Conservation (phyloP, 495 filamentous ascomycete species). For the Emericellopsis terricola region DNA sequence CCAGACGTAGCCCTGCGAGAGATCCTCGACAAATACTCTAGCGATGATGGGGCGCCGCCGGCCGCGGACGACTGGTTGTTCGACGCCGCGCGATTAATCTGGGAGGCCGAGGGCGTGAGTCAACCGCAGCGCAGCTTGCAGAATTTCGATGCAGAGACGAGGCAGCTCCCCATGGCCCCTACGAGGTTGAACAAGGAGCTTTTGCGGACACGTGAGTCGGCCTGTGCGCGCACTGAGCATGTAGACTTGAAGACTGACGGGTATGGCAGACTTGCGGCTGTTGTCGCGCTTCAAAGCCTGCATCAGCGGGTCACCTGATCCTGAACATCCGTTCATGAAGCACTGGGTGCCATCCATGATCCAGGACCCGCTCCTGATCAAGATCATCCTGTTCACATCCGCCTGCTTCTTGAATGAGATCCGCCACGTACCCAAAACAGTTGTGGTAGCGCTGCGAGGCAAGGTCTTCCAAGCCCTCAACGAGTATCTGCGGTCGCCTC, state of each 20-base stretch:
- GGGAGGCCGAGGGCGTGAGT: not conserved
- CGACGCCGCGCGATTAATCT: constrained; percentile 1
- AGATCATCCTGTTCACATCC: constrained; percentile 18
- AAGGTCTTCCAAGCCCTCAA: constrained; percentile 16
- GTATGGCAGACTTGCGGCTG: constrained; percentile 40
- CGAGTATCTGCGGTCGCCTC: constrained; percentile 14
- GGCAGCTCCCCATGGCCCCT: constrained; percentile 6
- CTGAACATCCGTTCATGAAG: constrained; percentile 16
- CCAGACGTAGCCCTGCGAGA: not conserved
- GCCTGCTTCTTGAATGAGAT: constrained; percentile 20
- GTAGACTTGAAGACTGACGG: constrained; percentile 3
- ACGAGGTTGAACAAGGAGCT: constrained; percentile 12
- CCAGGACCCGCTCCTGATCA: constrained; percentile 14
- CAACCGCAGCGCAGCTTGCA: not conserved
- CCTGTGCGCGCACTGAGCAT: not conserved
- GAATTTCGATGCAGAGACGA: constrained; percentile 2
- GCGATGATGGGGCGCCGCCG: not conserved
- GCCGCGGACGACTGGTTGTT: constrained; percentile 1
- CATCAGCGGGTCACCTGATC: constrained; percentile 17
- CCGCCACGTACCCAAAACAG: constrained; percentile 15
- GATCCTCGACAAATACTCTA: not conserved
- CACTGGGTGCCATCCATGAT: constrained; percentile 16
- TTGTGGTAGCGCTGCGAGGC: constrained; percentile 17
- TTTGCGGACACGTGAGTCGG: constrained; percentile 13
- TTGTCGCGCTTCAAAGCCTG: constrained; percentile 27